Percentiles rank a stretch among this genome's conserved stretches.
Conservation (phyloP, 1,284 basidiomycete genomes). For the Prillingera fragicola region DNA sequence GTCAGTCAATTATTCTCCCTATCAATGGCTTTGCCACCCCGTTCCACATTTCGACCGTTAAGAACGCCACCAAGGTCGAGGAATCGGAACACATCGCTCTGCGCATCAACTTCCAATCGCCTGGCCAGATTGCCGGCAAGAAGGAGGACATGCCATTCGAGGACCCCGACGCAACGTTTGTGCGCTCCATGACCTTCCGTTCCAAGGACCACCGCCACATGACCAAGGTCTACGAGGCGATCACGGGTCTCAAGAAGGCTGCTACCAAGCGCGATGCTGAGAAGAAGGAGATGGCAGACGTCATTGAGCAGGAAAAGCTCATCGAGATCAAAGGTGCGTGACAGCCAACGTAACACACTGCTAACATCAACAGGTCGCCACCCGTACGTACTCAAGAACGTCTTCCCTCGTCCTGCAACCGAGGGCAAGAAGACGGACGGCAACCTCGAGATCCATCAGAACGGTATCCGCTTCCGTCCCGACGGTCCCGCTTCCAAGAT, state of each 20-base stretch:
- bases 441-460: slow-evolving; percentile 95
- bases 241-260: slow-evolving; percentile 92
- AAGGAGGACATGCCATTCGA: slow-evolving; percentile 99
- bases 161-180: slow-evolving; percentile 92
- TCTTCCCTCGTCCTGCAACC: slow-evolving; percentile 81
- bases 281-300: slow-evolving; percentile 96
- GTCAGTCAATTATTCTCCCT: slow-evolving; percentile 83
- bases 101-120: slow-evolving; percentile 97
- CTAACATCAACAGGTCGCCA: slow-evolving; percentile 51
- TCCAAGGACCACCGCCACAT: slow-evolving; percentile 85
- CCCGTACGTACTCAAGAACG: slow-evolving; percentile 78
- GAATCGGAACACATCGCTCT: slow-evolving; percentile 93
- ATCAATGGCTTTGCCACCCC: slow-evolving; percentile 94
- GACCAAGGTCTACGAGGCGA: slow-evolving; percentile 80
- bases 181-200: slow-evolving; percentile 91
- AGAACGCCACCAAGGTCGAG: slow-evolving; percentile 96
- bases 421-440: slow-evolving; percentile 59
- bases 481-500: slow-evolving; percentile 73
- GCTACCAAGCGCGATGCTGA: slow-evolving; percentile 96
- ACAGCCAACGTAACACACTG: neutral
- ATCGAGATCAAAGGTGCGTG: slow-evolving; percentile 68
- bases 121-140: slow-evolving; percentile 94
- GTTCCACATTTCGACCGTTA: slow-evolving; percentile 98
- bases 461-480: slow-evolving; percentile 88
- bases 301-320: slow-evolving; percentile 88